A percentile compares a stretch with the other conserved stretches of the same genome.
phyloP scores from a whole-genome alignment of 345 rosid species.

The Fremontodendron californicum region DNA sequence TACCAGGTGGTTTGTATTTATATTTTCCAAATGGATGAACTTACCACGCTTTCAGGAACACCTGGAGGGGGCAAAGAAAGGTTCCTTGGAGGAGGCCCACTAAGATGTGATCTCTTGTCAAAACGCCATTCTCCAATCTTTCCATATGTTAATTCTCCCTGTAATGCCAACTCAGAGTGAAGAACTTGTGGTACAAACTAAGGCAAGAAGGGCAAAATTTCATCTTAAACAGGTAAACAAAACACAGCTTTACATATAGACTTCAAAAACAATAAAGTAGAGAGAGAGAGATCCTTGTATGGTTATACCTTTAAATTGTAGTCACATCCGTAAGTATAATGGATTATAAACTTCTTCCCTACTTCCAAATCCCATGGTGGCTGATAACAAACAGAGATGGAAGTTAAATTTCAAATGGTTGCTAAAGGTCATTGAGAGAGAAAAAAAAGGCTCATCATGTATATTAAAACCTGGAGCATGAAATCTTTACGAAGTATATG shows the following conservation, averaged over 20 bases:
- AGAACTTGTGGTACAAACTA: slow-evolving; percentile 3
- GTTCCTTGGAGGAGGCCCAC: slow-evolving; percentile 67
- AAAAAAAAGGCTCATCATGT: slow-evolving; percentile 8
- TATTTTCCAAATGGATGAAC: slow-evolving; percentile 16
- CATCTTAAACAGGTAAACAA: slow-evolving; percentile 1
- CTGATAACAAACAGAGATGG: slow-evolving; percentile 31
- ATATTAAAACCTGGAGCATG: slow-evolving; percentile 60
- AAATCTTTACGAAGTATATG: slow-evolving; percentile 62
- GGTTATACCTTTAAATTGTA: slow-evolving; percentile 49
- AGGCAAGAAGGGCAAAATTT: background rate
- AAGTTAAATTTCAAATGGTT: background rate
- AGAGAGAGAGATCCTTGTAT: slow-evolving; percentile 7
- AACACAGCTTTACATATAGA: background rate
- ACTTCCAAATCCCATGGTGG: slow-evolving; percentile 76
- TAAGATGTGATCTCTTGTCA: slow-evolving; percentile 68
- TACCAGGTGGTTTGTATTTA: background rate
- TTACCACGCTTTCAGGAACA: slow-evolving; percentile 78
- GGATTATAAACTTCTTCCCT: slow-evolving; percentile 63
- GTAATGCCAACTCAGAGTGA: slow-evolving; percentile 3
- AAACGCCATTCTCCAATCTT: slow-evolving; percentile 79
- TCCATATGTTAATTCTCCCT: slow-evolving; percentile 72
- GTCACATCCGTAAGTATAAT: slow-evolving; percentile 79
- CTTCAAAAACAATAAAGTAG: background rate
- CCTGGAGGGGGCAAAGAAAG: slow-evolving; percentile 74
- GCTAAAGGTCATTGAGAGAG: background rate